These are phyloP conservation scores for Ogataea ganodermae DNA, from an alignment of 805 yeast genomes.

Conservation along the genomic window DNA sequence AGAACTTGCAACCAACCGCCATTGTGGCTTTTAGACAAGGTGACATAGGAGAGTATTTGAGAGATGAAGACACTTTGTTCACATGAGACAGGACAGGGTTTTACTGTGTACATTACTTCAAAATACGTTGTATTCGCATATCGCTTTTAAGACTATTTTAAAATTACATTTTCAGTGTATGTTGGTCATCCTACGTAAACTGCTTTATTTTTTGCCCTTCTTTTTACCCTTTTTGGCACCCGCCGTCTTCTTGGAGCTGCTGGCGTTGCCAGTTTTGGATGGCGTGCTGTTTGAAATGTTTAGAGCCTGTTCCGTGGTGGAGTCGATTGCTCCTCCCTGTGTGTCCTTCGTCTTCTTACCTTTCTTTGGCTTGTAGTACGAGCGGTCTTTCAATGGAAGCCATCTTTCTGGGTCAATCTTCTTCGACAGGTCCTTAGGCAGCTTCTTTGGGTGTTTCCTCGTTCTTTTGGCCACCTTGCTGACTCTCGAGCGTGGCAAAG, in stretches of 20 bases:
- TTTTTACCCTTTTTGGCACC: slow-evolving; percentile 34
- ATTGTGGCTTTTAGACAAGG: slow-evolving; percentile 96
- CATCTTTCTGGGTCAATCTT: slow-evolving; percentile 77
- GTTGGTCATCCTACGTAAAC: background rate
- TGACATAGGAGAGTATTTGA: slow-evolving; percentile 95
- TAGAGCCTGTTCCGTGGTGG: slow-evolving; percentile 42
- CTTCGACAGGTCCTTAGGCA: slow-evolving; percentile 26
- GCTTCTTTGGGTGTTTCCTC: slow-evolving; percentile 32
- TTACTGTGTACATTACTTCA: slow-evolving; percentile 16
- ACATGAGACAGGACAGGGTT: slow-evolving; percentile 48
- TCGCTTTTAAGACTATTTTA: background rate
- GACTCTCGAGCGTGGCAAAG: slow-evolving; percentile 16
- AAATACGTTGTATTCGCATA: slow-evolving; percentile 8
- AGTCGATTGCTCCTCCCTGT: slow-evolving; percentile 62
- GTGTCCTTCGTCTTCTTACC: slow-evolving; percentile 59
- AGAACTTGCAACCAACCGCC: slow-evolving; percentile 87
- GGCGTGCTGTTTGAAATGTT: slow-evolving; percentile 23
- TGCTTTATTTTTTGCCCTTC: slow-evolving; percentile 9
- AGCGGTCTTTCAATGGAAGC: slow-evolving; percentile 86
- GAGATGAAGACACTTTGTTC: slow-evolving; percentile 96
- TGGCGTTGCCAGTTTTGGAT: slow-evolving; percentile 14
- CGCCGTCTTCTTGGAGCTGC: slow-evolving; percentile 5
- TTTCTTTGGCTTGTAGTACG: slow-evolving; percentile 78
- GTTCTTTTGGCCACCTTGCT: slow-evolving; percentile 24
- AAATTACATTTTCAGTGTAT: background rate